Base-by-base conservation (phyloP, 352 stramenopile species). In the Globisporangium mamillatum region DNA sequence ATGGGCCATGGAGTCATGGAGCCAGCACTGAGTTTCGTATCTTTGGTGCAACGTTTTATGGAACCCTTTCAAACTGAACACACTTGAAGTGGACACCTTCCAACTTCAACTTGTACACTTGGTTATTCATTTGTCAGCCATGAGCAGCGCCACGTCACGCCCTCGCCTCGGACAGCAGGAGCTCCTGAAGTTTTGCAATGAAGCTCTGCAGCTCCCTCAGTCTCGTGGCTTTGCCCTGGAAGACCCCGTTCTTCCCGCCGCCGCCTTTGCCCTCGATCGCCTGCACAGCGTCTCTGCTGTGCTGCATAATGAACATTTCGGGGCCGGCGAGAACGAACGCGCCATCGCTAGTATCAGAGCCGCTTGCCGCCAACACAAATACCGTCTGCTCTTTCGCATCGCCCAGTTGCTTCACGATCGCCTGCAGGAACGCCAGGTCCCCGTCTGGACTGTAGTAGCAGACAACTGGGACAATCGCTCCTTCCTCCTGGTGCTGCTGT, bases 241-340 rank as follows among this genome's bases (percentile, higher is more conserved):
- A 79, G n/a, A 92, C 67, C 12, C 84, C 80, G 66, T 84, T 85
- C 62, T 90, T 92, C 52, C 84, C 84, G 50, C 84, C 83, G 14
- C 88, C 88, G 36, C 88, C 84, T 56, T 93, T 94, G 62, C 77
- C 88, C 12, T 88, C 83, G 58, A 95, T 89, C 14, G 82, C 57
- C 9, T 77, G 76, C 44, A 83, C 77, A 29, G 87, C 74, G 38
- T 69, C 74, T 57, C 78, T 82, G 41, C 80, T 83, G 63, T 92
- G 74, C 58, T 73, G 46, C 3, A 70, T 67, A 24, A 95, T 77
- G 55, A 93, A 79, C 18, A 68, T 73, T 3, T 68, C 60, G 29
- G 84, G 80, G 10, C 88, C 85, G 29, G 80, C 79, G n/a, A 95
- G 69, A n/a, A 95, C 64, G 57, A 93, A 91, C 34, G 77, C 54